Conservation (phyloP, 2,329 filamentous ascomycete genomes). For the Calonectria pseudoreteaudii region DNA sequence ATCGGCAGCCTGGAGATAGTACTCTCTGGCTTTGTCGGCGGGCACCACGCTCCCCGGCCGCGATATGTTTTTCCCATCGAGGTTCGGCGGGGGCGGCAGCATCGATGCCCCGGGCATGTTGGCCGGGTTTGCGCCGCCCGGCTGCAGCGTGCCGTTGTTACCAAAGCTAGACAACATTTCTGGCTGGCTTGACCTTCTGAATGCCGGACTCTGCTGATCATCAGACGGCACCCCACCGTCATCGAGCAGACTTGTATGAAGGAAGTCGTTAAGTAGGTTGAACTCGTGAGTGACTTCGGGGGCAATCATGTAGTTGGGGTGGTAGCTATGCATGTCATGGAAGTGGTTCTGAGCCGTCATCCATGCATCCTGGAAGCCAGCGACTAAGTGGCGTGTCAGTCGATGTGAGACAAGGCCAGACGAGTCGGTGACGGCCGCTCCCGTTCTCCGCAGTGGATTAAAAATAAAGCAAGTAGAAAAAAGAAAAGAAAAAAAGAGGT, state of each 20-base stretch:
- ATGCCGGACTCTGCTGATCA: constrained; percentile 65
- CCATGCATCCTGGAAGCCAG: constrained; percentile 87
- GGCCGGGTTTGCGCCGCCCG: constrained; percentile 36
- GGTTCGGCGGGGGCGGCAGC: constrained; percentile 59
- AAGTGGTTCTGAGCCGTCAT: constrained; percentile 77
- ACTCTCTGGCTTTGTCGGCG: constrained; percentile 84
- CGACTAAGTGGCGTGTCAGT: constrained; percentile 64
- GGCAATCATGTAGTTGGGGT: constrained; percentile 92
- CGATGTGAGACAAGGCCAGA: constrained; percentile 36
- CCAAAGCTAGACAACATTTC: constrained; percentile 64
- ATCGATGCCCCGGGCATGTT: constrained; percentile 53
- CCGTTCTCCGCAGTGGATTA: constrained; percentile 39
- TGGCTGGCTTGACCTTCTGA: constrained; percentile 55
- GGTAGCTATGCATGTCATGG: constrained; percentile 94
- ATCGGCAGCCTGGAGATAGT: constrained; percentile 97
- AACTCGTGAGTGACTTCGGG: constrained; percentile 97
- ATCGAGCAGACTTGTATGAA: constrained; percentile 91
- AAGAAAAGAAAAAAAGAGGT: constrained; percentile 27
- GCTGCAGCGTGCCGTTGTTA: constrained; percentile 50
- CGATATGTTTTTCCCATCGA: constrained; percentile 66
- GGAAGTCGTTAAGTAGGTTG: constrained; percentile 95
- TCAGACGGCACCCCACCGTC: constrained; percentile 79
- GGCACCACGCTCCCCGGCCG: constrained; percentile 71
- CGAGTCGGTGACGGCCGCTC: constrained; percentile 36
- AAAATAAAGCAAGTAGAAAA: constrained; percentile 39